Conservation (phyloP, 306 rosid species). For the Fagus crenata region DNA sequence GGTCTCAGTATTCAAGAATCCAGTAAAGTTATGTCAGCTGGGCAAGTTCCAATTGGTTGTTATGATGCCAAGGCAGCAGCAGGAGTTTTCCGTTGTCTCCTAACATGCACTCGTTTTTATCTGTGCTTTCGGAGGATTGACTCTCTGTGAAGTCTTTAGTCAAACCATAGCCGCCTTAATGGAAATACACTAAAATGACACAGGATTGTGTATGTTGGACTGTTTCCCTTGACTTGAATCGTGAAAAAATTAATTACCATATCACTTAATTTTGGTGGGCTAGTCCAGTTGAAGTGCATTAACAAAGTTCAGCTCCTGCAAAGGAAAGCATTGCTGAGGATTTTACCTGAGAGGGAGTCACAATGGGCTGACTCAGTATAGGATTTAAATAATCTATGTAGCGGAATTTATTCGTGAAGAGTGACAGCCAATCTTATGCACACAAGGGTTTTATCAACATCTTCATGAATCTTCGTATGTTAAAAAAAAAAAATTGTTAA, state of each 20-base stretch:
- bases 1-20: constrained; percentile 64
- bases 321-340: too few species aligned
- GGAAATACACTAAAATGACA: not conserved
- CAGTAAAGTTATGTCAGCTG: constrained; percentile 59
- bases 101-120: constrained; percentile 16
- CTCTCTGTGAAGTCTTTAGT: not conserved
- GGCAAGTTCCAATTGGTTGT: constrained; percentile 67
- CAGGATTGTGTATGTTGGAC: not conserved
- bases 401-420: too few species aligned
- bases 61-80: constrained; percentile 57
- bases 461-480: too few species aligned
- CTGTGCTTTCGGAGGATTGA: not conserved
- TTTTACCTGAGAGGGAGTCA: too few species aligned
- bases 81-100: constrained; percentile 41
- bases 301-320: too few species aligned
- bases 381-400: too few species aligned
- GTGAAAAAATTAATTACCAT: not conserved
- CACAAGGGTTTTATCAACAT: too few species aligned
- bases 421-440: too few species aligned
- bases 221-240: not conserved
- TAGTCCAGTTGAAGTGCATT: too few species aligned
- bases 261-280: too few species aligned
- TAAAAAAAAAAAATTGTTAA: too few species aligned
- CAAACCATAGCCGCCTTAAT: not conserved
- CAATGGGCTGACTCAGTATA: too few species aligned